Evolutionary conservation across 192 early-diverging fungal genomes (phyloP), one percentile per base, ranked within the genome.

Genomic region (Glomus cerebriforme): DNA sequence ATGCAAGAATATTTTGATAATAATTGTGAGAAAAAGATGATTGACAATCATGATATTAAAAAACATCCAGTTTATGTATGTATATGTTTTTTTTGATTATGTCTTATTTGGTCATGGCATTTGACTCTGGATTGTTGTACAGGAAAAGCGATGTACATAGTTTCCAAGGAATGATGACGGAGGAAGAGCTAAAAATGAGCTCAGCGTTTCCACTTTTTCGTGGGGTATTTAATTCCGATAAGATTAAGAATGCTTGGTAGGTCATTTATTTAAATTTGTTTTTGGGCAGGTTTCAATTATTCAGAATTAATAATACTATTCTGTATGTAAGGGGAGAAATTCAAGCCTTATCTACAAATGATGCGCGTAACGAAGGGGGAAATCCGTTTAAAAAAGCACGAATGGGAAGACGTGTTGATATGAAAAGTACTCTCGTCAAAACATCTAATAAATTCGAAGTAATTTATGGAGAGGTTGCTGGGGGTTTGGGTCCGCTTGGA

Each of bases 51-150:
- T 59, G 54, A 19, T 35, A 59, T 59, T 35, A 37, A 10, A 59
- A 31, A 73, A n/a, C 29, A 59, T 73, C 34, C 72, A 73, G 54
- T 73, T 73, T 73, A 73, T 73, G 72, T 73, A 73, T 35, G 49
- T 73, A 59, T n/a, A n/a, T n/a, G n/a, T n/a, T n/a, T n/a, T n/a
- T 1, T n/a, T n/a, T n/a, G n/a, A n/a, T n/a, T n/a, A n/a, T n/a
- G n/a, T n/a, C n/a, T n/a, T n/a, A n/a, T n/a, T n/a, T n/a, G n/a
- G n/a, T n/a, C n/a, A n/a, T n/a, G n/a, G n/a, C n/a, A n/a, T n/a
- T n/a, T n/a, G n/a, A n/a, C n/a, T n/a, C n/a, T n/a, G n/a, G n/a
- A n/a, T n/a, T n/a, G n/a, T n/a, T n/a, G n/a, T n/a, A n/a, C n/a
- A n/a, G n/a, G n/a, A n/a, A n/a, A n/a, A n/a, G n/a, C n/a, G n/a